Evolutionary conservation across 768 basidiomycete genomes (phyloP).

Genomic region (Podaxis sp.): DNA sequence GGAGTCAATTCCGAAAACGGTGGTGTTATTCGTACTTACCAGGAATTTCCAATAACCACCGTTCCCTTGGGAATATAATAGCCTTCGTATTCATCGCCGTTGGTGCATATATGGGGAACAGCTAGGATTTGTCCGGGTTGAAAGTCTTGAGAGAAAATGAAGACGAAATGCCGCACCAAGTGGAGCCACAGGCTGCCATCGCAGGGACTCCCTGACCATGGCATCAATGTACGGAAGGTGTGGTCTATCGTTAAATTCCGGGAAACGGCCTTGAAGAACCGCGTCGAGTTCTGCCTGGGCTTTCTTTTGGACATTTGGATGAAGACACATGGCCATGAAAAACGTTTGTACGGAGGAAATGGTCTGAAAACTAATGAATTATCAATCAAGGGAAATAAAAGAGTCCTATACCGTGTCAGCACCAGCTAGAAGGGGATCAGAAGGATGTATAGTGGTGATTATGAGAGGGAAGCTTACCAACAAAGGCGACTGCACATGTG

Average conservation of each 20-base stretch:
- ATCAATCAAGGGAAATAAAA: not conserved
- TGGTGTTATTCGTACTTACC: slow-evolving; percentile 8
- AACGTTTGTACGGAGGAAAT: slow-evolving; percentile 14
- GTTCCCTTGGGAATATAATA: slow-evolving; percentile 24
- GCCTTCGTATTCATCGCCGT: slow-evolving; percentile 23
- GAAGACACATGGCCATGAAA: slow-evolving; percentile 16
- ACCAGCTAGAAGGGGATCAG: slow-evolving; percentile 1
- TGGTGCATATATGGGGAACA: slow-evolving; percentile 27
- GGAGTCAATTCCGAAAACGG: not conserved
- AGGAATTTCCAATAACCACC: slow-evolving; percentile 19
- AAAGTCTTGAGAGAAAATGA: not conserved
- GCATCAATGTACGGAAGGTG: slow-evolving; percentile 30
- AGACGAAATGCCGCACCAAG: slow-evolving; percentile 10
- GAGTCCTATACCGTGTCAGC: slow-evolving; percentile 10
- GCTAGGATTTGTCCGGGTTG: slow-evolving; percentile 10
- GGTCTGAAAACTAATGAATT: slow-evolving; percentile 1
- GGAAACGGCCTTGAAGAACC: slow-evolving; percentile 24
- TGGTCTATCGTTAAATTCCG: slow-evolving; percentile 20
- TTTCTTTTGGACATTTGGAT: slow-evolving; percentile 15
- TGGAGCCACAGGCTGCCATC: slow-evolving; percentile 30
- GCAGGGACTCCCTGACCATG: slow-evolving; percentile 29
- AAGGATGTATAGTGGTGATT: not conserved
- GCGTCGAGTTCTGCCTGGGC: slow-evolving; percentile 15
- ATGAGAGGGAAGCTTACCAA: not conserved
- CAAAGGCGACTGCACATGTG: slow-evolving; percentile 3